A percentile compares a stretch with the other conserved stretches of the same genome.
Conservation (phyloP, 2,329 filamentous ascomycete genomes). For the Zarea fungicola region DNA sequence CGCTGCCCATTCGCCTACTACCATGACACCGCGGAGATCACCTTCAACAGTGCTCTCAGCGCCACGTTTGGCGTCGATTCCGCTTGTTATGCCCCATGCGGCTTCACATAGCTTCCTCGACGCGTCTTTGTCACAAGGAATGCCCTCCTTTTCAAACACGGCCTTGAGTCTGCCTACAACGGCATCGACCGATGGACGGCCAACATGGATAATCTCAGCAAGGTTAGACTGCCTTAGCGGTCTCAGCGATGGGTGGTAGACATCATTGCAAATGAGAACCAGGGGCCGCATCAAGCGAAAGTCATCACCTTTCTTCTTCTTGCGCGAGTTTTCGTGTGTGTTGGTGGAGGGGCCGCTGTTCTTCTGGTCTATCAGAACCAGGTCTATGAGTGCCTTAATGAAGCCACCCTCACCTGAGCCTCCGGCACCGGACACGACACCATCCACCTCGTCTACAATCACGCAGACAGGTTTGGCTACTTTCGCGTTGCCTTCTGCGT, state of each 20-base stretch:
- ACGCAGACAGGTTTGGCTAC: constrained; percentile 85
- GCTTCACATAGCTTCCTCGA: constrained; percentile 79
- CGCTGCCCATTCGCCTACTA: constrained; percentile 83
- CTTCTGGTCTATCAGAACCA: constrained; percentile 80
- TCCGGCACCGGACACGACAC: constrained; percentile 76
- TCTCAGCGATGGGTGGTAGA: constrained; percentile 85
- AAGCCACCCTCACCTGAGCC: constrained; percentile 85
- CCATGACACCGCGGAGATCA: constrained; percentile 77
- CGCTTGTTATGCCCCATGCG: constrained; percentile 71
- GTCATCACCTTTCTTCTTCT: constrained; percentile 74
- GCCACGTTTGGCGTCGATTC: constrained; percentile 63
- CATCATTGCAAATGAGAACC: constrained; percentile 94
- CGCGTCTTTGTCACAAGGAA: constrained; percentile 83
- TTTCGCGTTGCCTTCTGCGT: constrained; percentile 55
- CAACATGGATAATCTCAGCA: constrained; percentile 87
- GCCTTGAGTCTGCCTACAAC: constrained; percentile 75
- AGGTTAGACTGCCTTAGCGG: constrained; percentile 78
- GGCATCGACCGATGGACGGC: constrained; percentile 81
- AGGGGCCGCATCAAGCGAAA: constrained; percentile 84
- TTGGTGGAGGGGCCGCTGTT: constrained; percentile 44
- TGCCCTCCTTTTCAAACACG: constrained; percentile 84
- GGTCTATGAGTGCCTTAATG: constrained; percentile 87
- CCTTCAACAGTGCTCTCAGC: constrained; percentile 64
- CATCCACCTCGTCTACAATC: constrained; percentile 94
- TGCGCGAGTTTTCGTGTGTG: constrained; percentile 22